These are phyloP conservation scores for Jaapia argillacea DNA, from an alignment of 768 basidiomycete genomes.

Conservation along the genomic window DNA sequence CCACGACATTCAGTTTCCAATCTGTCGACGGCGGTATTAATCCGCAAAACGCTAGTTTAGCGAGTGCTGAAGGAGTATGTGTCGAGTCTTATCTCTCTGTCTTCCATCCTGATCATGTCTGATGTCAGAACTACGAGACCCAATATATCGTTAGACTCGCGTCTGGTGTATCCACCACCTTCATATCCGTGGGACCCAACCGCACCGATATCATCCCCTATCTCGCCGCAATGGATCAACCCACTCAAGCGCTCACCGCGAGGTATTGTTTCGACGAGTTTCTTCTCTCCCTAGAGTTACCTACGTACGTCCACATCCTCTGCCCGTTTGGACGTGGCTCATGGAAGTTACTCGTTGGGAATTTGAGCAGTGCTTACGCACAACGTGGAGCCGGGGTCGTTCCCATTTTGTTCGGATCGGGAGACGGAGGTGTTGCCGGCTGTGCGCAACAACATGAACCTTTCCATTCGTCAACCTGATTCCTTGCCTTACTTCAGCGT, in stretches of 20 bases:
- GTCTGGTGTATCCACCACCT: conserved; percentile 14
- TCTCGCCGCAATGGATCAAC: conserved; percentile 8
- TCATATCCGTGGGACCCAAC: conserved; percentile 20
- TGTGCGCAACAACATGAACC: conserved; percentile 11
- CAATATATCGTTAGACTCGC: conserved; percentile 26
- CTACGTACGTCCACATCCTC: no score
- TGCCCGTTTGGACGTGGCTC: no score
- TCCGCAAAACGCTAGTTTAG: conserved; percentile 17
- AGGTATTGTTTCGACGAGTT: conserved; percentile 23
- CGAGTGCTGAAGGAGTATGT: conserved; percentile 26
- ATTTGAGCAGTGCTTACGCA: conserved; percentile 24
- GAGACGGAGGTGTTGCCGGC: conserved; percentile 28
- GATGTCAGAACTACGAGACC: conserved; percentile 21
- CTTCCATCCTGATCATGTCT: no score
- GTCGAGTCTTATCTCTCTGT: conserved; percentile 23
- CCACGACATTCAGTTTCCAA: conserved; percentile 23
- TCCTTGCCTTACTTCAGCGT: conserved; percentile 11
- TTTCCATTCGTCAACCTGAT: neutral
- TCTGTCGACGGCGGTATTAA: conserved; percentile 27
- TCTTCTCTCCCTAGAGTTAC: no score
- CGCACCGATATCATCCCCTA: conserved; percentile 16
- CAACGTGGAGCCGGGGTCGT: conserved; percentile 26
- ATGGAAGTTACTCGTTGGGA: conserved; percentile 7
- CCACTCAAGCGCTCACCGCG: conserved; percentile 15
- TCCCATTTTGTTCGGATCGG: conserved; percentile 27